Base-by-base conservation (phyloP, 306 rosid species). In the Prinsepia uniflora region DNA sequence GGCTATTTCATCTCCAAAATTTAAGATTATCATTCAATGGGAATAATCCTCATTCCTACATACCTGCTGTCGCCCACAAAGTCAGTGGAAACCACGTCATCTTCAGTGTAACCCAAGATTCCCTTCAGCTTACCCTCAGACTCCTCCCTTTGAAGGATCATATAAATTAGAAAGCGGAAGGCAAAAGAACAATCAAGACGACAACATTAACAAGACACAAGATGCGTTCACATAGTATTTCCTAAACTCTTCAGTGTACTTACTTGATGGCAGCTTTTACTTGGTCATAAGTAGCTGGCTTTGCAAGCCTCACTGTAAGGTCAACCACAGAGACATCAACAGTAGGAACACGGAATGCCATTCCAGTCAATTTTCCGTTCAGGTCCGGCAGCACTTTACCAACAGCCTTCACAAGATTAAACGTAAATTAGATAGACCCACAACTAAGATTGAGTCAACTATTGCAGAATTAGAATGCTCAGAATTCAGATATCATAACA, bases 281-380 rank as follows among this genome's bases (percentile, higher is more conserved):
- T 8, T 90, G 65, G 0, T 87, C 88, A 52, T 88, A 90, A 10
- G 80, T 48, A 12, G 96, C 90, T 3, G 58, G 4, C 81, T 86
- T 86, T 46, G 65, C 86, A 47, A 90, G 75, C 78, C 94, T 90
- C 64, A 86, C 91, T 0, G 94, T 87, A 56, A 90, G 91, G 78
- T 90, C 94, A 71, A 90, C 90, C 52, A 90, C 92, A 0, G 92
- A 90, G 61, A 90, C 96, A 86, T 88, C 90, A 18, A 90, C 89
- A 0, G 88, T 86, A 5, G 94, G 96, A 42, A 90, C 92, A 66
- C 90, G 94, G 87, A 90, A 88, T 24, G 94, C 63, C 96, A 90
- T 88, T 66, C 96, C 94, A 0, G 96, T 90, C 82, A 90, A 81
- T 74, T 88, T 90, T n/a, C 94, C 96, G 15, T 88, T 85, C 82